A percentile compares a stretch with the other conserved stretches of the same genome.
Evolutionary conservation across 441 rosid species (phyloP).

Genomic region (Bocquillonia castaneifolia): DNA sequence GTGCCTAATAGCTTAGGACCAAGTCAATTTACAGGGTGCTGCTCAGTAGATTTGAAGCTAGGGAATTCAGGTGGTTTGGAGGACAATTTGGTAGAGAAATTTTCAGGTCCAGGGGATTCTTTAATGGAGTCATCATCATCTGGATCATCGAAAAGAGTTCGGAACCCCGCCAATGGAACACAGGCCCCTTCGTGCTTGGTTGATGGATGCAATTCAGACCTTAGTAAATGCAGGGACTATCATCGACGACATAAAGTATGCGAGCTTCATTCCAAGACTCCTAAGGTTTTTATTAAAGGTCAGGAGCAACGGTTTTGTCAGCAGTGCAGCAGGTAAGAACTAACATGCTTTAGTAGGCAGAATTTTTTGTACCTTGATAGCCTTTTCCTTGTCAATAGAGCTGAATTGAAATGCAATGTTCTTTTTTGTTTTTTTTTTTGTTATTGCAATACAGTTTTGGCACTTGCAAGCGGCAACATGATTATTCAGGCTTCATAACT

Average conservation of each 20-base stretch:
- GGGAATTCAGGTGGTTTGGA: slow-evolving; percentile 29
- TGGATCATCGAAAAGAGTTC: slow-evolving; percentile 43
- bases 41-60: slow-evolving; percentile 29
- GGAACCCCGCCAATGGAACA: slow-evolving; percentile 33
- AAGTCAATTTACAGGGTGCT: slow-evolving; percentile 14
- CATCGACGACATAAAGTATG: slow-evolving; percentile 74
- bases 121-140: slow-evolving; percentile 51
- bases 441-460: background rate
- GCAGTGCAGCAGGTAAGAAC: slow-evolving; percentile 69
- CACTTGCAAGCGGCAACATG: background rate
- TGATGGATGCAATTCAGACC: slow-evolving; percentile 64
- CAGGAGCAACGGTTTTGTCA: slow-evolving; percentile 68
- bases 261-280: slow-evolving; percentile 59
- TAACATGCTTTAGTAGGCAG: background rate
- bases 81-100: slow-evolving; percentile 13
- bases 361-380: background rate
- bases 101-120: slow-evolving; percentile 16
- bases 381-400: background rate
- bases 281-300: slow-evolving; percentile 50
- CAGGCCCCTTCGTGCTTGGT: slow-evolving; percentile 59
- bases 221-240: slow-evolving; percentile 58
- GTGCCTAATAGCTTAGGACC: slow-evolving; percentile 20
- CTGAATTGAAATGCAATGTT: background rate
- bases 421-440: background rate
- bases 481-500: background rate